Evolutionary conservation across 495 filamentous ascomycete species (phyloP).

Genomic region (Niebla homalea): DNA sequence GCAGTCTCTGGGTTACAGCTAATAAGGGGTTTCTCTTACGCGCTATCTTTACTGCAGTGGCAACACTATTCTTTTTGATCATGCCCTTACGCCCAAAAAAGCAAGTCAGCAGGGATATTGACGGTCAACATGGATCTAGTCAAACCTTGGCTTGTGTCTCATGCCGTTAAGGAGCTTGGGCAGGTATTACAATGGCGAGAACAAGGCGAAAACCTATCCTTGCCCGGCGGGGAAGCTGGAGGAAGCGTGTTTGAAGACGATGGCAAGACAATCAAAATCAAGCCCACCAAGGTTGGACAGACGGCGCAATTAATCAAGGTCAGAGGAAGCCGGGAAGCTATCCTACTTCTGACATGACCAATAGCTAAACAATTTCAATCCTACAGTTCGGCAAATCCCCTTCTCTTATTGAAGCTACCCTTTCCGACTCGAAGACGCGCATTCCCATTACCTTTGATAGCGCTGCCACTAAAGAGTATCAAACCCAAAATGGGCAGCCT

Average conservation of each 20-base stretch:
- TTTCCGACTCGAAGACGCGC: slow-evolving; percentile 29
- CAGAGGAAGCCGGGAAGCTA: not conserved
- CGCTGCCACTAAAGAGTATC: slow-evolving; percentile 13
- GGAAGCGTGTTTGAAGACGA: slow-evolving; percentile 21
- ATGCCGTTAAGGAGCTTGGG: slow-evolving; percentile 1
- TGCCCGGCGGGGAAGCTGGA: slow-evolving; percentile 11
- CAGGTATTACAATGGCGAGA: slow-evolving; percentile 11
- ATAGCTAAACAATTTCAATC: not conserved
- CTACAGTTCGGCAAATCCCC: slow-evolving; percentile 6
- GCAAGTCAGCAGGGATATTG: no score
- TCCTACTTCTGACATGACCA: slow-evolving; percentile 16
- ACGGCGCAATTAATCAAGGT: slow-evolving; percentile 19
- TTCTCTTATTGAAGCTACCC: slow-evolving; percentile 12
- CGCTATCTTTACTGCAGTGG: no score
- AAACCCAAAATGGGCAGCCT: slow-evolving; percentile 11
- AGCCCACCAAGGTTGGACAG: not conserved
- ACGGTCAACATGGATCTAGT: slow-evolving; percentile 17
- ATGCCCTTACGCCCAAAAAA: no score
- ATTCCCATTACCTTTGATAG: slow-evolving; percentile 25
- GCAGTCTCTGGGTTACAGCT: no score
- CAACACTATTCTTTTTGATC: no score
- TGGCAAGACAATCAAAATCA: slow-evolving; percentile 29
- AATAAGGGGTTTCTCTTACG: no score
- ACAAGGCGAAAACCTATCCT: not conserved
- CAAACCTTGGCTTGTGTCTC: slow-evolving; percentile 3